These are phyloP conservation scores for Neurospora sp. DNA, from an alignment of 495 filamentous ascomycete species.

Conservation along the genomic window DNA sequence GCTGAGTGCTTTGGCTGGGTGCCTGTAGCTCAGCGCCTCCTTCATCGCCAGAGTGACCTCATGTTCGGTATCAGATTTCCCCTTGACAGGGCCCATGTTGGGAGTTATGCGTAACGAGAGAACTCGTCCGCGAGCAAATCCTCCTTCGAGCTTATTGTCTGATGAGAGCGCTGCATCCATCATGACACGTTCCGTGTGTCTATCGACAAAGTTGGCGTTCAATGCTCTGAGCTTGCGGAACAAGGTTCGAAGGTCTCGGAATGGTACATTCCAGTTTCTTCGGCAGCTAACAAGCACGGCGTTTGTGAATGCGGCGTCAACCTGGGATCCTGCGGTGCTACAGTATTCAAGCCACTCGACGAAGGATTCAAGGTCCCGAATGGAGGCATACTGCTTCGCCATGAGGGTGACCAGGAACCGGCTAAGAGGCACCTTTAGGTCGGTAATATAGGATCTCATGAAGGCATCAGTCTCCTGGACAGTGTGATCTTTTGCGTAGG, in stretches of 20 bases:
- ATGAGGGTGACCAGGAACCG: slow-evolving; percentile 32
- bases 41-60: slow-evolving; percentile 30
- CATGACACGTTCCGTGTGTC: slow-evolving; percentile 29
- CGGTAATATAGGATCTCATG: slow-evolving; percentile 23
- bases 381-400: slow-evolving; percentile 32
- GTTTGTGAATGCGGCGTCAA: slow-evolving; percentile 31
- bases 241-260: slow-evolving; percentile 25
- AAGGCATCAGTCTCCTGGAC: slow-evolving; percentile 34
- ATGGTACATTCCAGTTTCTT: slow-evolving; percentile 27
- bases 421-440: slow-evolving; percentile 24
- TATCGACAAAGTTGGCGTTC: slow-evolving; percentile 20
- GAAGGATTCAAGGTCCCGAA: slow-evolving; percentile 29
- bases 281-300: slow-evolving; percentile 30
- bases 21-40: slow-evolving; percentile 13
- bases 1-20: slow-evolving; percentile 15
- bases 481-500: slow-evolving; percentile 30
- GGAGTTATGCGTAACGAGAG: slow-evolving; percentile 10
- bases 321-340: slow-evolving; percentile 16
- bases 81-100: slow-evolving; percentile 11
- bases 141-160: slow-evolving; percentile 8
- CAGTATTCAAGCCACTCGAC: slow-evolving; percentile 31
- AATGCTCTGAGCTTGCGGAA: slow-evolving; percentile 23
- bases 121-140: slow-evolving; percentile 11
- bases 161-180: slow-evolving; percentile 19
- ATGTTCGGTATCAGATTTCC: slow-evolving; percentile 15